Conservation (phyloP, 2,329 filamentous ascomycete genomes). For the Penicillium sp. region DNA sequence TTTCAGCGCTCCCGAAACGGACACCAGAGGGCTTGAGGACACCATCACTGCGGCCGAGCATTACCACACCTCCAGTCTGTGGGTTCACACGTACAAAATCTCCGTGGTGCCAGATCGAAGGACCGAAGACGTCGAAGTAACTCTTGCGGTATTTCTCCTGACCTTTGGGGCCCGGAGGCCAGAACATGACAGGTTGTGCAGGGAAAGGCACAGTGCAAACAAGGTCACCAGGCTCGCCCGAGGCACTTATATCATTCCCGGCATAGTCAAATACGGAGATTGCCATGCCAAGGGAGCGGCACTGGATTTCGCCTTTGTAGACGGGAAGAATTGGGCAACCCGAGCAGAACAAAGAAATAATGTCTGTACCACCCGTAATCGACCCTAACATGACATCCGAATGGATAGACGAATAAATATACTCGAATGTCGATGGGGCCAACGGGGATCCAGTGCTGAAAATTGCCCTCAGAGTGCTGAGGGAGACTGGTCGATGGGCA, state of each 20-base stretch:
- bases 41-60: conserved; percentile 90
- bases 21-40: conserved; percentile 91
- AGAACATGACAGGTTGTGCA: conserved; percentile 88
- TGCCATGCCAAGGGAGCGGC: conserved; percentile 77
- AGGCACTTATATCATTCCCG: conserved; percentile 57
- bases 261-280: conserved; percentile 59
- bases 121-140: conserved; percentile 82
- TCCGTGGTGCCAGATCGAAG: conserved; percentile 81
- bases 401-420: conserved; percentile 83
- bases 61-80: conserved; percentile 73
- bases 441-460: conserved; percentile 93
- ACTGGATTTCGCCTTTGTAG: conserved; percentile 72
- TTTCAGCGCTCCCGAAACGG: conserved; percentile 89
- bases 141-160: conserved; percentile 75
- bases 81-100: conserved; percentile 80
- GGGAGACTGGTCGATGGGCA: conserved; percentile 38
- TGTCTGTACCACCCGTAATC: conserved; percentile 95
- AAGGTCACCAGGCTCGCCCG: conserved; percentile 77
- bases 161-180: conserved; percentile 64
- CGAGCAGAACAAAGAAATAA: conserved; percentile 90
- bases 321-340: conserved; percentile 76
- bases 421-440: conserved; percentile 88
- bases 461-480: conserved; percentile 70
- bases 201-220: conserved; percentile 86
- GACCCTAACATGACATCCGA: conserved; percentile 79